A percentile compares a stretch with the other conserved stretches of the same genome.
Evolutionary conservation across 2,329 filamentous ascomycete species (phyloP).

Genomic region (Pyrenophora tritici-repentis): DNA sequence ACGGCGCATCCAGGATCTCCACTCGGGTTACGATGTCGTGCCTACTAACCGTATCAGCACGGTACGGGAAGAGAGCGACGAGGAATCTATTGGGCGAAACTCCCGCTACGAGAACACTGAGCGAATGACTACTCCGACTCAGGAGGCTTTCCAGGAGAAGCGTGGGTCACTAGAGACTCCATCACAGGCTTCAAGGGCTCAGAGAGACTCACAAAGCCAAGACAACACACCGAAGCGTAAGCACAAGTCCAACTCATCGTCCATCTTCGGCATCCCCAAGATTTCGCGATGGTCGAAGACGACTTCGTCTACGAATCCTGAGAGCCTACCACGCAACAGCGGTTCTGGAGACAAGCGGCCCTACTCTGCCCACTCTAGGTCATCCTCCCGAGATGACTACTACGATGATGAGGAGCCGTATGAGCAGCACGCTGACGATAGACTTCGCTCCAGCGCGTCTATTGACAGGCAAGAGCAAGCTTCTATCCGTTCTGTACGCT

Average conservation of each 20-base stretch:
- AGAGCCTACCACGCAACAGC: constrained; percentile 71
- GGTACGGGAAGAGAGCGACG: constrained; percentile 79
- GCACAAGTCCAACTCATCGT: constrained; percentile 84
- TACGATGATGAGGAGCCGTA: constrained; percentile 65
- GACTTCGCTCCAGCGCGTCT: constrained; percentile 49
- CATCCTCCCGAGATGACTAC: constrained; percentile 71
- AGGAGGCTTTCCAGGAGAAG: constrained; percentile 53
- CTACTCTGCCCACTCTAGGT: constrained; percentile 71
- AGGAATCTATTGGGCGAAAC: constrained; percentile 70
- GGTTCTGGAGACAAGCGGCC: constrained; percentile 63
- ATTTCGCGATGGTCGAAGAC: constrained; percentile 98
- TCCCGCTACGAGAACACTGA: constrained; percentile 65
- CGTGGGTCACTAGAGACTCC: constrained; percentile 54
- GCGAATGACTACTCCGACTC: constrained; percentile 64
- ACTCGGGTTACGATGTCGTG: constrained; percentile 58
- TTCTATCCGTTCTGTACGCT: constrained; percentile 41
- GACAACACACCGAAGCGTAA: constrained; percentile 85
- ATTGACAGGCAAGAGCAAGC: constrained; percentile 29
- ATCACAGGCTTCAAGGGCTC: constrained; percentile 53
- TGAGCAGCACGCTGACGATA: constrained; percentile 64
- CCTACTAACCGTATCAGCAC: constrained; percentile 85
- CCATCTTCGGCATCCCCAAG: constrained; percentile 75
- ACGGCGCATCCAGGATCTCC: constrained; percentile 51
- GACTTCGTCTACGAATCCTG: constrained; percentile 83
- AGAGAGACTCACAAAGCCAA: constrained; percentile 63